Base-by-base conservation (phyloP, 2,329 filamentous ascomycete species). In the Aspergillus udagawae region DNA sequence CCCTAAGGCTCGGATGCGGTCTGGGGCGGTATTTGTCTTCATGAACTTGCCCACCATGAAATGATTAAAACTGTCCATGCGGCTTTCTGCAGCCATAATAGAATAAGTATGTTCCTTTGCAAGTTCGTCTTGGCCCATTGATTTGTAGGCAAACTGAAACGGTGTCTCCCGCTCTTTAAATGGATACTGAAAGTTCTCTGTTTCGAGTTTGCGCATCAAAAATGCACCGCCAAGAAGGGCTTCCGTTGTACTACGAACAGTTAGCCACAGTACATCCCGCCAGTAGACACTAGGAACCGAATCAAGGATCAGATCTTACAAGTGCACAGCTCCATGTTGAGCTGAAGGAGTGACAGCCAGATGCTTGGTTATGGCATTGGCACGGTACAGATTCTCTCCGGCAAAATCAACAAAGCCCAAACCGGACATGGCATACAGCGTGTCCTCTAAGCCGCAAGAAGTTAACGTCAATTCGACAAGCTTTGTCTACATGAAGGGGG, bases 1-100 rank as follows among this genome's bases (percentile, higher is more conserved):
- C 1, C 71, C 72, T 12, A 72, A 58, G 1, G 56, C 47, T 5
- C 64, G 60, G 47, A 69, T 59, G 1, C 70, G 67, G 1, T 72
- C 70, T 4, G 73, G 72, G 51, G 70, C 67, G 1, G 63, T 73
- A 5, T 65, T 63, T n/a, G 67, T 67, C 27, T 70, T 73, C 28
- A 68, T 61, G 35, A 75, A 75, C 52, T 75, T 75, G 51, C 72
- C 72, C 2, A 67, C 66, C 73, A 75, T 75, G 58, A 75, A 75
- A n/a, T 60, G 55, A 32, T 75, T 75, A 51, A 75, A 75, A 51
- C 72, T 75, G 23, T 68, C 67, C 67, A 75, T 73, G 4, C 73
- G 72, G n/a, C 68, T 69, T 54, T 72, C 65, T 1, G 55, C 58
- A 12, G 67, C 65, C 72, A 75, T 75, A 3, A 75, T 75, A 0